These are phyloP conservation scores for Gossypium anomalum DNA, from an alignment of 345 rosid species.

Conservation along the genomic window DNA sequence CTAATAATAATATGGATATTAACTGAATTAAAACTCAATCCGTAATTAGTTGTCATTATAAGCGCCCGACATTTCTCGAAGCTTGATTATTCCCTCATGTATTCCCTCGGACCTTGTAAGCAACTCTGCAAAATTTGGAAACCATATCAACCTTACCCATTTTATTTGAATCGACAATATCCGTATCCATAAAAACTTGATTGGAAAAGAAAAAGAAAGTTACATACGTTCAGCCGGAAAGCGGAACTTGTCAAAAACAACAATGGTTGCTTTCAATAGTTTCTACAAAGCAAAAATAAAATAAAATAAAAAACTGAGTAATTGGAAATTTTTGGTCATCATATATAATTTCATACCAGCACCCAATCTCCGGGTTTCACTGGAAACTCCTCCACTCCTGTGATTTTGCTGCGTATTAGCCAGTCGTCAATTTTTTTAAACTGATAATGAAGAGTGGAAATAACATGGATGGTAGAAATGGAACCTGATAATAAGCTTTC, in stretches of 20 bases:
- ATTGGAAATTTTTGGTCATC: background rate
- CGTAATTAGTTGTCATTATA: background rate
- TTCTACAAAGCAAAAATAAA: conserved; percentile 2
- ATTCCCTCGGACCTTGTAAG: conserved; percentile 5
- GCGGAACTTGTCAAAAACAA: conserved; percentile 16
- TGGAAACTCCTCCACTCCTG: conserved; percentile 19
- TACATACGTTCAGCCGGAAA: conserved; percentile 11
- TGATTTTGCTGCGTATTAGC: conserved; percentile 12
- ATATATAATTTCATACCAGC: conserved; percentile 5
- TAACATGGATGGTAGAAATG: background rate
- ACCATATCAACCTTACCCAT: no score
- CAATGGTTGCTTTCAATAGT: conserved; percentile 9
- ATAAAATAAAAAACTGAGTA: background rate
- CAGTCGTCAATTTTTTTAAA: no score
- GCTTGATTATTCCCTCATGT: conserved; percentile 6
- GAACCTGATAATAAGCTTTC: conserved; percentile 16
- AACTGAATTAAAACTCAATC: no score
- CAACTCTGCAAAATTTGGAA: background rate
- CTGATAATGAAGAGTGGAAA: background rate
- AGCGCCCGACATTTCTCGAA: conserved; percentile 2
- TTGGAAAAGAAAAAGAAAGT: no score
- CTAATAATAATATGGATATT: no score
- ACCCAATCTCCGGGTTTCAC: conserved; percentile 19
- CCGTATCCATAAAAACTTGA: no score
- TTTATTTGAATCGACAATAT: no score